Base-by-base conservation (phyloP, 306 rosid genomes). In the Glycine soja region DNA sequence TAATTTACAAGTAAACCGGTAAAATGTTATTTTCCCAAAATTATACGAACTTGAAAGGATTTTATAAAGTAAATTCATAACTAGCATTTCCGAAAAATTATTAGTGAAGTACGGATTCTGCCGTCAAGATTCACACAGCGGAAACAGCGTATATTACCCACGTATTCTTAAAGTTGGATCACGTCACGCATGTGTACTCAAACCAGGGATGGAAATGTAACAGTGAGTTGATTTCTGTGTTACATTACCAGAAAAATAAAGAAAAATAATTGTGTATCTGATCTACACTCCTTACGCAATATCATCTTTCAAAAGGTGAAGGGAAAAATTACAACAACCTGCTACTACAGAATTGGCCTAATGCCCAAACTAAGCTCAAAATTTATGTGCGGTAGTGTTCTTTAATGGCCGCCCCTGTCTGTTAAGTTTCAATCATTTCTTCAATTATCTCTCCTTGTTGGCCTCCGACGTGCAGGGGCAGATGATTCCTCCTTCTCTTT, bases 381-480 rank as follows among this genome's bases (percentile, higher is more conserved):
- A 88, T 73, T 81, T 78, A 72, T 76, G 61, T 65, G 15, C 70
- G 52, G 71, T 68, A 18, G 77, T 81, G 86, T 42, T 81, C 81
- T 48, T 47, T 38, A 56, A 71, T 15, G 80, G 86, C 79, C 80
- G 56, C 85, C 80, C 80, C 84, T 58, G 46, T 80, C 45, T 12
- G 30, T 80, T 45, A 15, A 45, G 69, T 46, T 72, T 78, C 72
- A 50, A 83, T 72, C 88, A 24, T 56, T 82, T 24, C 30, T 24
- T 91, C 86, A 94, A 75, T 74, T 70, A 7, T 92, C 97, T 74
- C 97, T 88, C 83, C 94, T 87, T 16, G 83, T 85, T 19, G 86
- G 2, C 91, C 96, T 90, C 50, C 89, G 77, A 30, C 97, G 98
- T 14, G 96, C 85, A 32, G 74, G 40, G n/a, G 92, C 86, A 3